phyloP scores from a whole-genome alignment of 2,329 filamentous ascomycete genomes.

The Rhexocercosporidium sp. region DNA sequence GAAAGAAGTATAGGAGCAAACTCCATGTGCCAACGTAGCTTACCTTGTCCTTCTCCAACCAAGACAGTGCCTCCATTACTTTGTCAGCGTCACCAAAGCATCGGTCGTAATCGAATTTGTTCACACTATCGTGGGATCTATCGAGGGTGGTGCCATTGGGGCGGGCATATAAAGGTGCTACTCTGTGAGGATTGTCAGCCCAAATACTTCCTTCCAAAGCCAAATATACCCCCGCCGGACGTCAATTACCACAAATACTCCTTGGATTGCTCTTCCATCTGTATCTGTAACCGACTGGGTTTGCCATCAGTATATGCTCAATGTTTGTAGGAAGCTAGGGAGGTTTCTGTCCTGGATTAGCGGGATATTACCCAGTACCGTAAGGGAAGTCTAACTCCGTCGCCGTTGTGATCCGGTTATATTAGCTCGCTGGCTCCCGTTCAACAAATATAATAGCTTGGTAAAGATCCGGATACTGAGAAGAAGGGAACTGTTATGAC shows the following conservation, averaged over 20 bases:
- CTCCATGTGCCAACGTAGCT: neutral
- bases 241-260: neutral
- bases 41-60: neutral
- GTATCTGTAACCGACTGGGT: neutral
- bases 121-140: neutral
- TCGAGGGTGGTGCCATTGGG: neutral
- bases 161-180: neutral
- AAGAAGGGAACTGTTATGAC: neutral
- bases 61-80: neutral
- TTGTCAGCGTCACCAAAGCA: neutral
- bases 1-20: neutral
- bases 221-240: too few species aligned
- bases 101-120: neutral
- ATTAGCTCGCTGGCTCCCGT: neutral
- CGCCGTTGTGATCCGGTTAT: neutral
- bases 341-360: neutral
- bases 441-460: neutral
- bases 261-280: neutral
- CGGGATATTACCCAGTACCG: neutral
- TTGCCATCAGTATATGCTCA: neutral
- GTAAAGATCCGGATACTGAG: neutral
- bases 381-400: neutral
- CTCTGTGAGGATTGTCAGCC: neutral
- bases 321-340: neutral
- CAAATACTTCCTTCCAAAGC: neutral